Evolutionary conservation across 805 yeast species (phyloP).

Genomic region (Zygotorulaspora danielsina): DNA sequence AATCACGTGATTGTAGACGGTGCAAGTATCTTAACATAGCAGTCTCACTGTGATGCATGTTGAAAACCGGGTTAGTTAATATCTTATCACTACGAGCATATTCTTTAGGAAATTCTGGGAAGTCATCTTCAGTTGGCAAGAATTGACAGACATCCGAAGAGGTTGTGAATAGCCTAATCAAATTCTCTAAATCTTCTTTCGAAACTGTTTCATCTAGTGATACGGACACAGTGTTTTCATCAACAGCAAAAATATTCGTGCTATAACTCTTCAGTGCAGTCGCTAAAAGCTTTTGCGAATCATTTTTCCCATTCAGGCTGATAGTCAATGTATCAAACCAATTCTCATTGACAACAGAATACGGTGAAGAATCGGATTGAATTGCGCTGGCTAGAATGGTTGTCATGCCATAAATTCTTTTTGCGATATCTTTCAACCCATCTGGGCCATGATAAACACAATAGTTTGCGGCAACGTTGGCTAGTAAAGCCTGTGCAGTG

Average conservation of each 20-base stretch:
- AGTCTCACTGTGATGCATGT: constrained; percentile 87
- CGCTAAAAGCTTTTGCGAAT: constrained; percentile 52
- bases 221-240: constrained; percentile 59
- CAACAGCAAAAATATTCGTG: constrained; percentile 72
- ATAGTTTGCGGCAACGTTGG: constrained; percentile 92
- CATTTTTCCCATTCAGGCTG: constrained; percentile 41
- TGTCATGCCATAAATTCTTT: constrained; percentile 70
- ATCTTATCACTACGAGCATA: constrained; percentile 54
- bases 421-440: constrained; percentile 75
- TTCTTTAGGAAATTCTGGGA: constrained; percentile 50
- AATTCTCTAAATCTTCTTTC: constrained; percentile 51
- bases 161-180: constrained; percentile 57
- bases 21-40: constrained; percentile 89
- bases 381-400: constrained; percentile 63
- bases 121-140: constrained; percentile 18
- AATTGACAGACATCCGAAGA: constrained; percentile 16
- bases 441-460: constrained; percentile 95
- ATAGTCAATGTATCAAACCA: constrained; percentile 90
- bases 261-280: constrained; percentile 57
- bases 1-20: constrained; percentile 77
- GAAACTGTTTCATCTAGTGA: constrained; percentile 88
- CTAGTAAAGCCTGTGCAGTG: constrained; percentile 94
- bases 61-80: constrained; percentile 73
- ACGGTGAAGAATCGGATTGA: constrained; percentile 34
- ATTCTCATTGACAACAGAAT: constrained; percentile 50